Evolutionary conservation across 768 basidiomycete genomes (phyloP).

Genomic region (Panaeolus cyanescens): DNA sequence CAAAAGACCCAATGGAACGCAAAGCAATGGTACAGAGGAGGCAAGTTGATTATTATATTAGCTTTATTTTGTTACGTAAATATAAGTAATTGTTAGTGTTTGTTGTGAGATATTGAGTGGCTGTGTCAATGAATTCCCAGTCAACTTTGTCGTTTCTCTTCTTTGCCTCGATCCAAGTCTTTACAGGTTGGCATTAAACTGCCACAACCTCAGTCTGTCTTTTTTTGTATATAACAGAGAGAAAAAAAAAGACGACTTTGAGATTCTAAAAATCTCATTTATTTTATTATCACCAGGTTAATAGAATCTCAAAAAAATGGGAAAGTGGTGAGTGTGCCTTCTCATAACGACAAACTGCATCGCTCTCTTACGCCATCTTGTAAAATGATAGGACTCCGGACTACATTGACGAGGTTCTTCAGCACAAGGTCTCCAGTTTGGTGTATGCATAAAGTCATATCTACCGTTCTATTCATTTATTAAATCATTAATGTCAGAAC

Average conservation of each 20-base stretch:
- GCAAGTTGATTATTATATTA: conserved; percentile 24
- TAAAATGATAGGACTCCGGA: conserved; percentile 58
- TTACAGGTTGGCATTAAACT: conserved; percentile 29
- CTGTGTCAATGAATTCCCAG: neutral
- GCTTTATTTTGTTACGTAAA: conserved; percentile 9
- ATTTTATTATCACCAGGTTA: conserved; percentile 13
- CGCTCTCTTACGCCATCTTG: neutral
- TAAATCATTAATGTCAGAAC: conserved; percentile 42
- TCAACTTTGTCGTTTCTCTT: neutral
- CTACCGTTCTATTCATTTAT: neutral
- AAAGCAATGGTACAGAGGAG: conserved; percentile 38
- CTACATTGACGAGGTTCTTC: conserved; percentile 73
- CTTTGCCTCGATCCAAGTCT: conserved; percentile 11
- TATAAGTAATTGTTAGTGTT: conserved; percentile 10
- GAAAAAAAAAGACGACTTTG: neutral
- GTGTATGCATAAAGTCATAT: conserved; percentile 53
- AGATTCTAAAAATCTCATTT: neutral
- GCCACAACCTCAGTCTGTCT: neutral
- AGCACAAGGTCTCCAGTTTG: conserved; percentile 72
- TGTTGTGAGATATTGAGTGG: neutral
- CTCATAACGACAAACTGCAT: conserved; percentile 6
- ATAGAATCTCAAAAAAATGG: conserved; percentile 47
- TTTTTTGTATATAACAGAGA: neutral
- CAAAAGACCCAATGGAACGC: conserved; percentile 21
- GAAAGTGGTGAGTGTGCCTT: conserved; percentile 59